phyloP scores from a whole-genome alignment of 306 rosid genomes.

The Betula pendula region DNA sequence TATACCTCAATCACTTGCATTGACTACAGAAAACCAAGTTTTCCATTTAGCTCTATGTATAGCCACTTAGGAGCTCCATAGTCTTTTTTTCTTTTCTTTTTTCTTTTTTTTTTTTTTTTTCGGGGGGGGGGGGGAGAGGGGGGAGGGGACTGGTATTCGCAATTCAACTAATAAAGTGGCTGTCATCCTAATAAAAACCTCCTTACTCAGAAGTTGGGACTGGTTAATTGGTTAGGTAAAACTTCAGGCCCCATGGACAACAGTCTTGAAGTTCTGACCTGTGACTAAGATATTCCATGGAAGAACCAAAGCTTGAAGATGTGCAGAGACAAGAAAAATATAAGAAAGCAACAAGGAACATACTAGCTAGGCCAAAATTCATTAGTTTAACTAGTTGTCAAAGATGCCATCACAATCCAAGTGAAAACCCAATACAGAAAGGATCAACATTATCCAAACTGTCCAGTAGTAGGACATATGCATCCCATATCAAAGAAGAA shows the following conservation, averaged over 20 bases:
- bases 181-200: neutral
- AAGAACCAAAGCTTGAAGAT: neutral
- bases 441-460: neutral
- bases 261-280: neutral
- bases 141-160: neutral
- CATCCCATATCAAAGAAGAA: neutral
- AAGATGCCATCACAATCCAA: neutral
- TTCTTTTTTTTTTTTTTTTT: no score
- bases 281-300: neutral
- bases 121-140: neutral
- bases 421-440: neutral
- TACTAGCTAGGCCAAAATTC: neutral
- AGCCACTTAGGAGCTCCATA: neutral
- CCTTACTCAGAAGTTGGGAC: neutral
- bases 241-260: neutral
- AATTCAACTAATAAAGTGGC: neutral
- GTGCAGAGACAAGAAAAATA: neutral
- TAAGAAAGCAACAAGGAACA: neutral
- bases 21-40: neutral
- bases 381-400: constrained; percentile 3
- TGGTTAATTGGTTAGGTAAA: neutral
- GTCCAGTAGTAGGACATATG: neutral
- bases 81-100: neutral
- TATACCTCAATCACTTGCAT: neutral
- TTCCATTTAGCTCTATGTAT: neutral